Conservation (phyloP, 2,329 filamentous ascomycete genomes). For the Lasiodiplodia gonubiensis region DNA sequence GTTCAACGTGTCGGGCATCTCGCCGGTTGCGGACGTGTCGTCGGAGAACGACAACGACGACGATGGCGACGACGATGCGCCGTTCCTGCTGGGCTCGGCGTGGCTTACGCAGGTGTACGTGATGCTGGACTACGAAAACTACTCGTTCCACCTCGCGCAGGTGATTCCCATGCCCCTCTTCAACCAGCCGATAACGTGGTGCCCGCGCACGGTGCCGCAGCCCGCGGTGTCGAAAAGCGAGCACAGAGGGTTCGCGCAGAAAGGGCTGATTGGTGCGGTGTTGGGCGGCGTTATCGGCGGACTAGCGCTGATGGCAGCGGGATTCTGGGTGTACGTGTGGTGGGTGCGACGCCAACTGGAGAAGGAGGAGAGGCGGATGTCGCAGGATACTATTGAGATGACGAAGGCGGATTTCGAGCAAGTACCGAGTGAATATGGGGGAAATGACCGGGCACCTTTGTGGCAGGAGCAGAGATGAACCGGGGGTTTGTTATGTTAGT, state of each 20-base stretch:
- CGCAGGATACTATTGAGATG: constrained; percentile 13
- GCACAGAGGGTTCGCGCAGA: constrained; percentile 39
- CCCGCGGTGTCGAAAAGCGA: neutral
- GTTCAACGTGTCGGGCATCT: constrained; percentile 43
- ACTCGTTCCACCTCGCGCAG: constrained; percentile 49
- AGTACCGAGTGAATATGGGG: constrained; percentile 29
- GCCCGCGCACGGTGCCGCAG: constrained; percentile 44
- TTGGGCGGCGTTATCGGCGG: constrained; percentile 47
- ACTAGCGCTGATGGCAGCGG: constrained; percentile 38
- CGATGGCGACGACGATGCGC: constrained; percentile 36
- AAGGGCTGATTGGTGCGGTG: constrained; percentile 48
- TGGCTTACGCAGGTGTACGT: constrained; percentile 53
- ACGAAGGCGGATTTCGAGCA: constrained; percentile 40
- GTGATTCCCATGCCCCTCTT: constrained; percentile 48
- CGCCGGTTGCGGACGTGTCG: constrained; percentile 39
- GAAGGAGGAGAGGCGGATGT: constrained; percentile 31
- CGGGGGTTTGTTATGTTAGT: too few species aligned
- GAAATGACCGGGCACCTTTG: neutral
- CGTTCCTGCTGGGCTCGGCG: constrained; percentile 48
- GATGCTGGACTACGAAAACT: constrained; percentile 50
- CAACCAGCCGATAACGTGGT: constrained; percentile 50
- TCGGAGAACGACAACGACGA: constrained; percentile 27
- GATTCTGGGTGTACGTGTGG: constrained; percentile 39
- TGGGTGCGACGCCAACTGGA: constrained; percentile 39
- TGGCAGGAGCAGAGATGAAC: neutral